Evolutionary conservation across 441 rosid species (phyloP), one percentile per base, ranked within the genome.

Genomic region (Gossypium trilobum): DNA sequence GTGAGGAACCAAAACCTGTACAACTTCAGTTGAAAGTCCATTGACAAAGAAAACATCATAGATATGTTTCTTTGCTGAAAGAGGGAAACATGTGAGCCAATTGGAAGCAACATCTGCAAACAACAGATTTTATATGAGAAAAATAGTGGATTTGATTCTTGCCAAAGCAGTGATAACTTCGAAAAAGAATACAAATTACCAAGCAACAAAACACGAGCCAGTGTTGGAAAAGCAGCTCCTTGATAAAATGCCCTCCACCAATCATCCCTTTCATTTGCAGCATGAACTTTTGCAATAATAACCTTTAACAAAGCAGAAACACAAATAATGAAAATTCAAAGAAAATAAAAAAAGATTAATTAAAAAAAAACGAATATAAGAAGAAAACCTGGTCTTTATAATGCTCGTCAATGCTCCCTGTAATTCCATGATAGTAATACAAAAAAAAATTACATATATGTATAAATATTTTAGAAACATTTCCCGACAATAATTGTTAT

Each of bases 31-130:
- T 33, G 83, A 78, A 75, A 82, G 82, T 23, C 98, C 97, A 48
- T 82, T 77, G 44, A 83, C 83, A 81, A 95, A 95, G 87, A 92
- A 95, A 78, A 77, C 74, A 82, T 92, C 97, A 72, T 92, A 95
- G 31, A 88, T 81, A 75, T 82, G 88, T 76, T 85, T 87, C 80
- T 73, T 84, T 50, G 88, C 90, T 64, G 97, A 85, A 71, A 86
- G 68, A 48, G 99, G 87, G 83, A 95, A 95, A 82, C 96, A 95
- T 70, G 95, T 79, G 1, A 95, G 86, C 98, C 98, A 92, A 81
- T 88, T 83, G 73, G 93, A 86, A 74, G 97, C 89, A 73, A 92
- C 83, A 86, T 95, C 99, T 95, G 88, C 84, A 81, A 25, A 50
- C 73, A 77, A 81, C 46, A 60, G 33, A 70, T 76, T 16, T 9